phyloP scores from a whole-genome alignment of 805 yeast species.

The Blastobotrys peoriensis region DNA sequence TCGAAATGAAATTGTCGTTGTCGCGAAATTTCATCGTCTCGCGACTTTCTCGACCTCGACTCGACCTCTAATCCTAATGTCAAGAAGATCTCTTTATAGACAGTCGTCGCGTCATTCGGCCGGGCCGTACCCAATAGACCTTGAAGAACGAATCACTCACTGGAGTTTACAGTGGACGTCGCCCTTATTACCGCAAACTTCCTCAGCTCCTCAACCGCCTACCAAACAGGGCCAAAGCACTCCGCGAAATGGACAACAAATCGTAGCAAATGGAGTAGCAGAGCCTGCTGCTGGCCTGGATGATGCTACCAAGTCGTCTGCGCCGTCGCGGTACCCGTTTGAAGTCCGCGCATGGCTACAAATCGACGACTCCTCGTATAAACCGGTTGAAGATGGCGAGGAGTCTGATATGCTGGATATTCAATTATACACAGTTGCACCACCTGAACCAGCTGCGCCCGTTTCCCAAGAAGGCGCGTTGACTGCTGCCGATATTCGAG shows the following conservation, averaged over 20 bases:
- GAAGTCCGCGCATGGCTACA: conserved; percentile 32
- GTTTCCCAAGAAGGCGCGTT: conserved; percentile 29
- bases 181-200: background rate
- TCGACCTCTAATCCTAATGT: conserved; percentile 12
- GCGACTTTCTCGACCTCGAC: too few relatives aligned
- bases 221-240: conserved; percentile 5
- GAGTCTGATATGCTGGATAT: conserved; percentile 43
- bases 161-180: conserved; percentile 32
- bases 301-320: background rate
- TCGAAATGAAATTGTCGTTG: too few relatives aligned
- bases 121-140: conserved; percentile 13
- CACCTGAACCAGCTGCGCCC: conserved; percentile 12
- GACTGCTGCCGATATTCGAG: conserved; percentile 45
- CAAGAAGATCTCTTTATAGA: conserved; percentile 20
- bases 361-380: conserved; percentile 16
- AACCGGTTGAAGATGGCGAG: conserved; percentile 31
- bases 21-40: too few relatives aligned
- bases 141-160: conserved; percentile 20
- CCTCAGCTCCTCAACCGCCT: background rate
- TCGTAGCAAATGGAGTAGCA: conserved; percentile 11
- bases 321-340: conserved; percentile 14
- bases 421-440: conserved; percentile 26
- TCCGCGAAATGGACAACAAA: background rate
- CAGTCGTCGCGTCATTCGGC: conserved; percentile 18
- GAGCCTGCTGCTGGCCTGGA: conserved; percentile 20